Conservation (phyloP, 1,139 yeast species). For the Geotrichum fermentans region DNA sequence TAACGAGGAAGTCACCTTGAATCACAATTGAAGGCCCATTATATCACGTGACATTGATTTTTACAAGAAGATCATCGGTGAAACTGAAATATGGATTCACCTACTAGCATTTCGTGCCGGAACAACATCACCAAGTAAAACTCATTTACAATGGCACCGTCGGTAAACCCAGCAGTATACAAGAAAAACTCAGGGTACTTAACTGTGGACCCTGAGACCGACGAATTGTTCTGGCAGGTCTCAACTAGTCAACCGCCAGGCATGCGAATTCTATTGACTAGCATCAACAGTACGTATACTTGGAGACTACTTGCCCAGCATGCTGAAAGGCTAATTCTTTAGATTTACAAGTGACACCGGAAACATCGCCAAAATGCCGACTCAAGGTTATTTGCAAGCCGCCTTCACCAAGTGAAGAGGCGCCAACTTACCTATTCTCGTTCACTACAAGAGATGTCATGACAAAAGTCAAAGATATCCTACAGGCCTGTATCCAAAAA, state of each 20-base stretch:
- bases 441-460: conserved; percentile 70
- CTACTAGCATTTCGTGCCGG: too few species aligned
- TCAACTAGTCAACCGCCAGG: conserved; percentile 23
- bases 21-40: too few species aligned
- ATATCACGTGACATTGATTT: too few species aligned
- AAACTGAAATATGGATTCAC: too few species aligned
- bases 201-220: conserved; percentile 24
- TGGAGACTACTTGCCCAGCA: too few species aligned
- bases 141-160: conserved; percentile 18
- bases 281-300: conserved; percentile 19
- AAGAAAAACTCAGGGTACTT: conserved; percentile 30
- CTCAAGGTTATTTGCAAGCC: conserved; percentile 44
- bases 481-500: conserved; percentile 56
- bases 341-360: conserved; percentile 72
- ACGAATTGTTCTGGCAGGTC: conserved; percentile 27
- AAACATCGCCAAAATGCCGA: conserved; percentile 63
- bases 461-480: conserved; percentile 64
- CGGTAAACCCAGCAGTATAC: conserved; percentile 28
- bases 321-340: conserved; percentile 23
- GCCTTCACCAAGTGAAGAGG: conserved; percentile 36
- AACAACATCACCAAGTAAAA: background rate
- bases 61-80: too few species aligned
- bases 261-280: conserved; percentile 21
- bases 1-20: too few species aligned
- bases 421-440: conserved; percentile 49